Evolutionary conservation across 257 asterid species (phyloP), one percentile per base, ranked within the genome.

Genomic region (Echium plantagineum): DNA sequence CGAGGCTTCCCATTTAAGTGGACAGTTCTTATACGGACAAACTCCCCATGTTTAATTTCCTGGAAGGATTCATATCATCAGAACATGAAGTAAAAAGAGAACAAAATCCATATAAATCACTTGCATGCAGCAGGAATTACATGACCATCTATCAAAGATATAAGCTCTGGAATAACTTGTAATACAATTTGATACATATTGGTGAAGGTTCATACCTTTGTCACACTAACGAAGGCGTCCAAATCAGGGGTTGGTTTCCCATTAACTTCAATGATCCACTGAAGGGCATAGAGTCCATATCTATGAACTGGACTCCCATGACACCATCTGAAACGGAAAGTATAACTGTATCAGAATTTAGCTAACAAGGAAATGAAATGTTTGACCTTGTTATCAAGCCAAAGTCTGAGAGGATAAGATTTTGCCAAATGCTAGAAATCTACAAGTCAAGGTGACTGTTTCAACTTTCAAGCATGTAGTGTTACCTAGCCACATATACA

Each of bases 231-330:
- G 64, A 91, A 91, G 67, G 95, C 82, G 81, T 91, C 97, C 74
- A 91, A 79, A 75, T 85, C 80, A 19, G 94, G 94, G 66, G 95
- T 91, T 57, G 81, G 90, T 72, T 82, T 88, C 60, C 98, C 98
- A 56, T 91, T 91, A 32, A 91, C 85, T 81, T 88, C 95, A n/a
- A 88, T 89, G 52, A 88, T 91, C 97, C 97, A 91, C 70, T 82
- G 98, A 62, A 86, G 97, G 61, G 98, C 94, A 80, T 88, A 89
- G 58, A 88, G 81, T 72, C 97, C 94, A 73, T 85, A 91, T 32
- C 95, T 78, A 70, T 88, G 94, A 31, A 60, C 98, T 67, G 98
- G 98, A 78, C 98, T 91, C 58, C 98, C 98, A 61, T 88, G 95
- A 75, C 98, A 88, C 97, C 94, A 84, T 89, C 98, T 91, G 84